Base-by-base conservation (phyloP, 2,329 filamentous ascomycete species). In the Paraphaeosphaeria minitans region DNA sequence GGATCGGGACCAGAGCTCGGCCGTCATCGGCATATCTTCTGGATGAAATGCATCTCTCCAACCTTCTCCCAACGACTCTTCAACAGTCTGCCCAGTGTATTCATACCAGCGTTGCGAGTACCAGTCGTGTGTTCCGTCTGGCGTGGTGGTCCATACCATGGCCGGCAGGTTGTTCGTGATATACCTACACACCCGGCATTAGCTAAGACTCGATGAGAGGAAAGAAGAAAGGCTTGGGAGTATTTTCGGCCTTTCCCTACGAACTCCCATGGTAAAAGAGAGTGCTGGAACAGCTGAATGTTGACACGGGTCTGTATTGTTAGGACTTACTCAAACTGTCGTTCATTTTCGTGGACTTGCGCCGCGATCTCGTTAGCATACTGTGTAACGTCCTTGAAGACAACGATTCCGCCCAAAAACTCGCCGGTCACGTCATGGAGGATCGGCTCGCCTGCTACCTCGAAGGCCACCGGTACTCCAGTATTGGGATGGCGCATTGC, bases 101-200 rank as follows among this genome's bases (percentile, higher is more conserved):
- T 86, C 84, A 68, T 91, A 91, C 89, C 90, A 94, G n/a, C 88
- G 81, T 48, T 86, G 84, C 58, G 89, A 91, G 74, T 89, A 93
- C 76, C 91, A 93, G 66, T 93, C 90, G 64, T 86, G 83, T 27
- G 79, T 66, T 0, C 91, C 90, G 16, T 89, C 84, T 0, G 89
- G 82, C 0, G 78, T 86, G 0, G 90, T 85, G 0, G 89, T 92
- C 89, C 90, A 94, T 5, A 93, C 87, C 76, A 84, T 78, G 46
- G 78, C 73, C 0, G 79, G 79, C 55, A 81, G 78, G 64, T 80
- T 89, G 63, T 93, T 90, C 63, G 89, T 91, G 50, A 93, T 92
- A 7, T 89, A 43, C 19, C 41, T 43, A 9, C 21, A 22, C 19
- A 43, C 13, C 19, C 21, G 10, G 12, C 19, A n/a, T 43, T 13